A percentile compares a stretch with the other conserved stretches of the same genome.
phyloP scores from a whole-genome alignment of 2,329 filamentous ascomycete species.

The Xylariaceae sp. region DNA sequence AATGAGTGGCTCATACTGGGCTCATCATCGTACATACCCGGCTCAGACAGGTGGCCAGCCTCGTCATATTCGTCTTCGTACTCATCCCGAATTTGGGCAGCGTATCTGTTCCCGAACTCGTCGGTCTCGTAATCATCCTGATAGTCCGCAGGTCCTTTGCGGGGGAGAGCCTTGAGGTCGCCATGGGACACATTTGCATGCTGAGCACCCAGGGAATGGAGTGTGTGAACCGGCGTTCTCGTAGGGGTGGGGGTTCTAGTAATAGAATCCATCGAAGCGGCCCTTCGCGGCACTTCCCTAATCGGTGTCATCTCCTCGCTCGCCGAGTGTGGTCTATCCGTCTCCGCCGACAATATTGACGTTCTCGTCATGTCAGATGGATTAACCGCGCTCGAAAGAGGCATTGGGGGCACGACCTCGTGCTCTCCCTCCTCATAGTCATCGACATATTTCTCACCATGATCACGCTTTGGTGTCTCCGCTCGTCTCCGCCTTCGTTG shows the following conservation, averaged over 20 bases:
- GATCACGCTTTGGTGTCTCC: slow-evolving; percentile 52
- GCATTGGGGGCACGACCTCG: slow-evolving; percentile 75
- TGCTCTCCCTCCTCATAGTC: slow-evolving; percentile 57
- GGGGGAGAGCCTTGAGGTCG: slow-evolving; percentile 58
- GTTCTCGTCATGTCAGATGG: slow-evolving; percentile 85
- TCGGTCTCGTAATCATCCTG: slow-evolving; percentile 53
- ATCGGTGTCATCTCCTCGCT: slow-evolving; percentile 64
- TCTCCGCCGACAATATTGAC: slow-evolving; percentile 82
- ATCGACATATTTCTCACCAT: slow-evolving; percentile 49
- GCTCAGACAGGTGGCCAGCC: slow-evolving; percentile 40
- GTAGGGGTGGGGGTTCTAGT: slow-evolving; percentile 61
- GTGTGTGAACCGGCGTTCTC: slow-evolving; percentile 50
- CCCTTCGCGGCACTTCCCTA: slow-evolving; percentile 64
- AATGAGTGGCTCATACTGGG: slow-evolving; percentile 47
- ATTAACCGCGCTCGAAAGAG: slow-evolving; percentile 82
- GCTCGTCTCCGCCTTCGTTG: slow-evolving; percentile 56
- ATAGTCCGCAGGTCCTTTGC: slow-evolving; percentile 46
- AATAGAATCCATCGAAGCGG: slow-evolving; percentile 62
- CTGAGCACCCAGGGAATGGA: slow-evolving; percentile 67
- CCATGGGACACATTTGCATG: slow-evolving; percentile 67
- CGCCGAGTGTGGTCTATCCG: slow-evolving; percentile 71
- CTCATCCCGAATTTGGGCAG: slow-evolving; percentile 37
- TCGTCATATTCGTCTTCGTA: slow-evolving; percentile 50
- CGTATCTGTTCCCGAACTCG: slow-evolving; percentile 48
- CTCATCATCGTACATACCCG: slow-evolving; percentile 45